Percentiles rank a stretch among this genome's conserved stretches.
Evolutionary conservation across 148 eudicot species (phyloP).

Genomic region (Vaccinium vitisidaea): DNA sequence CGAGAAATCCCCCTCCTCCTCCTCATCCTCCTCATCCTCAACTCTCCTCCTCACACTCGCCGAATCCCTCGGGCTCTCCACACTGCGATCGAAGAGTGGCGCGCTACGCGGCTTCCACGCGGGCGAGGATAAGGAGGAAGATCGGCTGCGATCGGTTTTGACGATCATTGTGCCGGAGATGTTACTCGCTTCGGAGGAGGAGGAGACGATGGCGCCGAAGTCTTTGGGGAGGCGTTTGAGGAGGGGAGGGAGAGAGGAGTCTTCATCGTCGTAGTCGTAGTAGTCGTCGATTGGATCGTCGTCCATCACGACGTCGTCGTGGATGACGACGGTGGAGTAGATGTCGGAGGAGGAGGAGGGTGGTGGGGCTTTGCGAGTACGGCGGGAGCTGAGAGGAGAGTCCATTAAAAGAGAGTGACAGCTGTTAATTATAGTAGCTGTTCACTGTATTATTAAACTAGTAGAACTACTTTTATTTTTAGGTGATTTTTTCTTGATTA

Average conservation of each 20-base stretch:
- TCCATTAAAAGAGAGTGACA: slow-evolving; percentile 38
- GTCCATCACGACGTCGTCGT: slow-evolving; percentile 35
- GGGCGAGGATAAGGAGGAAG: slow-evolving; percentile 12
- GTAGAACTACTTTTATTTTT: no score
- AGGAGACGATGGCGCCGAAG: slow-evolving; percentile 61
- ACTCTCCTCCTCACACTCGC: slow-evolving; percentile 23
- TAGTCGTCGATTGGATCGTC: slow-evolving; percentile 25
- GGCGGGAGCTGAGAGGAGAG: slow-evolving; percentile 44
- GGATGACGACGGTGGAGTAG: slow-evolving; percentile 50
- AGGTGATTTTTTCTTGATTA: no score
- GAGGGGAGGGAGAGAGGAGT: slow-evolving; percentile 78
- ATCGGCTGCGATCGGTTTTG: slow-evolving; percentile 31
- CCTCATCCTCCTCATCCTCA: slow-evolving; percentile 48
- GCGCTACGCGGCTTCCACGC: slow-evolving; percentile 34
- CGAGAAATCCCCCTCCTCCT: slow-evolving; percentile 45
- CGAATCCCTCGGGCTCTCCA: slow-evolving; percentile 24
- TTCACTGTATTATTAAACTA: no score
- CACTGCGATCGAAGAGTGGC: slow-evolving; percentile 17
- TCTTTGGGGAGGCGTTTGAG: slow-evolving; percentile 91
- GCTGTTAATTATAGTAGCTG: neutral
- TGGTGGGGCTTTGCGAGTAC: slow-evolving; percentile 40
- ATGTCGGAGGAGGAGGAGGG: slow-evolving; percentile 35
- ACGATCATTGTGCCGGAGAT: slow-evolving; percentile 72
- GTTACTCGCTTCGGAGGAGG: neutral
- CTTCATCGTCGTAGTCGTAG: slow-evolving; percentile 43